Percentiles rank a stretch among this genome's conserved stretches.
phyloP scores from a whole-genome alignment of 2,329 filamentous ascomycete genomes.

The Chrysoporthe puriensis region DNA sequence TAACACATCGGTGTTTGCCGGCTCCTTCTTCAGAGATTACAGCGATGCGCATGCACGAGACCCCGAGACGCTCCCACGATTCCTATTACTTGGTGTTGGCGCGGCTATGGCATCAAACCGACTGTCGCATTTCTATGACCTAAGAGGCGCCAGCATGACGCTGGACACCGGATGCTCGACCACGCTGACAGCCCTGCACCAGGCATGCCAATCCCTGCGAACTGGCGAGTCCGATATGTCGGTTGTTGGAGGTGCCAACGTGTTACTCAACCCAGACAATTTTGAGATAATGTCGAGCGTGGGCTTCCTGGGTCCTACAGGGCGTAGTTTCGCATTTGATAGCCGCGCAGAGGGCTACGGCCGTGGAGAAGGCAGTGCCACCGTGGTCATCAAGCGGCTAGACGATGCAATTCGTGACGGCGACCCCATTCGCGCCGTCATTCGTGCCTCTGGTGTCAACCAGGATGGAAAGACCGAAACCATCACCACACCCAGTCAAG shows the following conservation, averaged over 20 bases:
- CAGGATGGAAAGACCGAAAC: conserved; percentile 35
- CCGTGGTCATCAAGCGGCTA: conserved; percentile 3
- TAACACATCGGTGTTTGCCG: conserved; percentile 41
- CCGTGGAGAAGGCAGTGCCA: conserved; percentile 12
- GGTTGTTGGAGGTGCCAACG: conserved; percentile 34
- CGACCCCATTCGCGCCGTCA: conserved; percentile 9
- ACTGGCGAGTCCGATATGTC: conserved; percentile 27
- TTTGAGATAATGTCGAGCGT: conserved; percentile 33
- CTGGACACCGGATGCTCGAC: conserved; percentile 52
- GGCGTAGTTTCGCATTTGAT: conserved; percentile 18
- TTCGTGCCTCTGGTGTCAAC: conserved; percentile 37
- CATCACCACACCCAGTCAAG: conserved; percentile 34
- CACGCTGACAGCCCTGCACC: conserved; percentile 40
- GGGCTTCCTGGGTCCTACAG: conserved; percentile 29
- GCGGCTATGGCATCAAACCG: conserved; percentile 44
- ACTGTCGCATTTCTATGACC: conserved; percentile 46
- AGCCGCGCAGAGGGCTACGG: conserved; percentile 10
- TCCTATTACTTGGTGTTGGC: conserved; percentile 41
- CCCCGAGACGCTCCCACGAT: conserved; percentile 34
- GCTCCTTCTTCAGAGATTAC: conserved; percentile 40
- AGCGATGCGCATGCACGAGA: conserved; percentile 6
- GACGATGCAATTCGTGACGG: conserved; percentile 5
- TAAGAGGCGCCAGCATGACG: conserved; percentile 47
- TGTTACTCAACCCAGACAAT: conserved; percentile 37
- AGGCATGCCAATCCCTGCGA: conserved; percentile 21